A percentile compares a stretch with the other conserved stretches of the same genome.
Conservation (phyloP, 169 alveolate genomes). For the Cryptosporidium ubiquitum region DNA sequence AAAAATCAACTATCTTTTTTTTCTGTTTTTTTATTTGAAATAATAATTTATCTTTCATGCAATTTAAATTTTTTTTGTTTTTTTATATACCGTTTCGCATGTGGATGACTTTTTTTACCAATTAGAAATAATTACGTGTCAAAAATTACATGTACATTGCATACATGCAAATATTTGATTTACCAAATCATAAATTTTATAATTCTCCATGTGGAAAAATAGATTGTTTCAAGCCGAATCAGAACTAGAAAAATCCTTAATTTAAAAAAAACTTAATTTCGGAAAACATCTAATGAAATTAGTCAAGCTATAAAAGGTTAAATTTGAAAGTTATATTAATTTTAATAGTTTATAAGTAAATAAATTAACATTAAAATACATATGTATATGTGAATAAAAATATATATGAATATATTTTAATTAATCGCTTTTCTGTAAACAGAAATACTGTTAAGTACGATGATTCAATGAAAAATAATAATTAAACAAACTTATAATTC, state of each 20-base stretch:
- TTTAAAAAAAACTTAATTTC: neutral
- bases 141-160: constrained; percentile 7
- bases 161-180: neutral
- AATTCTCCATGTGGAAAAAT: neutral
- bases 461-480: constrained; percentile 1
- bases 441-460: constrained; percentile 8
- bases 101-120: constrained; percentile 11
- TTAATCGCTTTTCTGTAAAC: neutral
- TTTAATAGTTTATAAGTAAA: neutral
- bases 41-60: neutral
- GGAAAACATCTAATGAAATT: constrained; percentile 4
- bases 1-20: neutral
- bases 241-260: neutral
- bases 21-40: neutral
- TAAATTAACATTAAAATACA: neutral
- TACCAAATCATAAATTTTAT: neutral
- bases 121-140: constrained; percentile 34
- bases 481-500: constrained; percentile 25
- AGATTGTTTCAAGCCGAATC: neutral
- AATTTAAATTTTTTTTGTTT: neutral
- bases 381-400: neutral
- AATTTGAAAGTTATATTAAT: neutral
- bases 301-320: neutral
- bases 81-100: constrained; percentile 27
- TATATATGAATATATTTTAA: neutral